These are phyloP conservation scores for Penicillium sp. DNA, from an alignment of 2,329 filamentous ascomycete species.

Conservation along the genomic window DNA sequence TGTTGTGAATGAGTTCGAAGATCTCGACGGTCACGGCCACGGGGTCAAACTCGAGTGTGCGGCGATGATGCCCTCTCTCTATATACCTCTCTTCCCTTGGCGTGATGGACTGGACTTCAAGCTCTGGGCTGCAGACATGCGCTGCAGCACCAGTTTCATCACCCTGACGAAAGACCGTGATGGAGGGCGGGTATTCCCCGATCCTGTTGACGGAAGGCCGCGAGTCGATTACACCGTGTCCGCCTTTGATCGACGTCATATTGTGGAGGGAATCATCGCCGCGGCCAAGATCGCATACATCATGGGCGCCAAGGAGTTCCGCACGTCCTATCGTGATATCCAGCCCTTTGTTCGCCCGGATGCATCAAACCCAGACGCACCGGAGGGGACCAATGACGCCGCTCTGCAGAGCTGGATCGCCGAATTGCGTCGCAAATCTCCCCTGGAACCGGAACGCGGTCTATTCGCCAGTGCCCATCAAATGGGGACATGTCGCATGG, in stretches of 20 bases:
- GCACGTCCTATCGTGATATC: conserved; percentile 57
- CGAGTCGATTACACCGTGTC: conserved; percentile 66
- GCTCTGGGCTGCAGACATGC: conserved; percentile 60
- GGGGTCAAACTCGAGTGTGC: conserved; percentile 75
- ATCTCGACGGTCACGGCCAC: conserved; percentile 73
- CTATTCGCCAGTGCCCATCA: conserved; percentile 45
- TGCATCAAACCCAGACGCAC: conserved; percentile 16
- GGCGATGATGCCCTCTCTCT: conserved; percentile 65
- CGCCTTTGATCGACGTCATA: conserved; percentile 64
- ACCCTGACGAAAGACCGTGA: conserved; percentile 70
- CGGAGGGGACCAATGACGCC: conserved; percentile 48
- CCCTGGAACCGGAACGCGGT: conserved; percentile 43
- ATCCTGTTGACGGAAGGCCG: conserved; percentile 59
- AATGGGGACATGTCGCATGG: conserved; percentile 49
- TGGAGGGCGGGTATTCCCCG: conserved; percentile 65
- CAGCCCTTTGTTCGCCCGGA: conserved; percentile 54
- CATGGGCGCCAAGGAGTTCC: conserved; percentile 73
- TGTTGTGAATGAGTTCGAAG: conserved; percentile 70
- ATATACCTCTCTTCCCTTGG: conserved; percentile 62
- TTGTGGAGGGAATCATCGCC: conserved; percentile 65
- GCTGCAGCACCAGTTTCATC: conserved; percentile 67
- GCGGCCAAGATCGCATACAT: conserved; percentile 72
- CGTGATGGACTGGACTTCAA: conserved; percentile 65
- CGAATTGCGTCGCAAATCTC: conserved; percentile 41
- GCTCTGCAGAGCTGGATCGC: conserved; percentile 52